Evolutionary conservation across 2,329 filamentous ascomycete species (phyloP), one percentile per base, ranked within the genome.

Genomic region (Penicillium frequentans): DNA sequence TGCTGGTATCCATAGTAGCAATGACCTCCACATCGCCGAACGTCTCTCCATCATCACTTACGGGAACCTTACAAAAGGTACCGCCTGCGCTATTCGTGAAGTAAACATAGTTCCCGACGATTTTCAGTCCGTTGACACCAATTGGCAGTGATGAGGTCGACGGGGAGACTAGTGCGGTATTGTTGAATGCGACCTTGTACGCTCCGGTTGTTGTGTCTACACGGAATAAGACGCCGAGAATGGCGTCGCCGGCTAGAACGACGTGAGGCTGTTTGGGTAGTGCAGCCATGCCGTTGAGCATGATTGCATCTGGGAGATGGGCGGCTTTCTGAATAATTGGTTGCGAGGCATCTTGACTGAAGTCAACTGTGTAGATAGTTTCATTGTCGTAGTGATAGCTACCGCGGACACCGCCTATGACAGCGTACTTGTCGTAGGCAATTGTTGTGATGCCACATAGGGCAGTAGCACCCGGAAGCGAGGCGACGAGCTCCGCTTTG

Each of bases 251-350:
- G 7, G 60, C 52, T 0, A 66, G 48, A 19, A 67, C 57, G 2
- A 54, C 55, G n/a, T 63, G 52, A 6, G 44, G 52, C 8, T 47
- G 50, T 4, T 26, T 39, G 9, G 58, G 61, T 14, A 67, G 26
- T 8, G 59, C 51, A 10, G 64, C 52, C 23, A 66, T 49, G 10
- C 62, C 62, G 23, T 67, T 67, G 6, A 66, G 53, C 49, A 63
- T 57, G 14, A 58, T 49, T 2, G 64, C 62, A 24, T 58, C 43
- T 0, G 59, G 61, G 16, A 65, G 53, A 13, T 16, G 37, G 6
- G 61, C 50, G 2, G 60, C 48, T 11, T 49, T 53, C 8, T 43
- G 21, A 6, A 59, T 49, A 0, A 42, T 39, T 2, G 39, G 46
- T 5, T 43, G 27, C 5, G 33, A 19, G 14, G 57, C n/a, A 43